Evolutionary conservation across 2,329 filamentous ascomycete species (phyloP), one percentile per base, ranked within the genome.

Genomic region (Rhinocladiella mackenziei): DNA sequence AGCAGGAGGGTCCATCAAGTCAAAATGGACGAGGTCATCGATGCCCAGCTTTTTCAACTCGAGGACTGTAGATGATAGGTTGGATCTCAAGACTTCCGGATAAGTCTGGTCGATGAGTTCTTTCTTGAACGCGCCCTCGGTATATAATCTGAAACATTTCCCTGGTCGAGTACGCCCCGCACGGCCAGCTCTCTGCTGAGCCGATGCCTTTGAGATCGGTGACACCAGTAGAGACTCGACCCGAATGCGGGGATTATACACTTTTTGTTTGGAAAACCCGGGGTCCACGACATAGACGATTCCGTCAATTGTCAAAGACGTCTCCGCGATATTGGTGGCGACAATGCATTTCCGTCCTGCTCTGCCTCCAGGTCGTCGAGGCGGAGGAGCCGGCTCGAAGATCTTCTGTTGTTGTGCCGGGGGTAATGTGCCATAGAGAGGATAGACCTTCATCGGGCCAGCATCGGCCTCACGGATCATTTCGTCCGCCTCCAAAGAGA

Each of bases 251-350:
- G 92, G 91, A 66, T 98, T 97, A 74, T 97, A 98, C 52, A 97
- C 92, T 69, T 97, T 98, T 62, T 98, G 92, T 72, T 98, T 98
- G 71, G 89, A 95, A 73, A 98, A 98, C 25, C 92, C 92, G 2
- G 92, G 91, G 61, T 98, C 92, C n/a, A 98, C 91, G 23, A 98
- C 92, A 61, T 96, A 98, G 25, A 98, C 92, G 53, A 98, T 98
- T 63, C 92, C 92, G 62, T 98, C 92, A 50, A 98, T 98, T 34
- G 92, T 98, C 67, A 98, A 79, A 60, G 84, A 91, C 0, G 92
- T 98, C 72, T 98, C 92, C 32, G 92, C 92, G 66, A 98, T 98
- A 67, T 98, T 98, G 55, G 92, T 98, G 7, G 89, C 87, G 20
- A 98, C 78, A 57, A 98, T 94, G 62, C 83, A 83, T 67, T 98